Percentiles rank a stretch among this genome's conserved stretches.
Evolutionary conservation across 2,329 filamentous ascomycete genomes (phyloP).

Genomic region (Proliferodiscus dingleyae): DNA sequence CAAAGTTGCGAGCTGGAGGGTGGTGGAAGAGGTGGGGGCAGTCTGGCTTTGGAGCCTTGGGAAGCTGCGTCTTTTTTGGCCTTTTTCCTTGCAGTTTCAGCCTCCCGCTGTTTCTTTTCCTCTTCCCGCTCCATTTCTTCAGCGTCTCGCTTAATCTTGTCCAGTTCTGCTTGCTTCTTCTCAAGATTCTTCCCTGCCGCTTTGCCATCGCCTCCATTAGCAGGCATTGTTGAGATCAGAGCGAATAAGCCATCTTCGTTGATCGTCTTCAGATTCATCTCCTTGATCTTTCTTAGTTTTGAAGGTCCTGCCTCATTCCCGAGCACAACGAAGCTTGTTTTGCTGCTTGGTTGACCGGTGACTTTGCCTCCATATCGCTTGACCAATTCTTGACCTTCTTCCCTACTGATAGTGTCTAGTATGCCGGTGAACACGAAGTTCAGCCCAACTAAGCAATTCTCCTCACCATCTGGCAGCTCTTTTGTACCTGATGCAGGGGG

Average conservation of each 20-base stretch:
- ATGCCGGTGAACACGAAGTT: slow-evolving; percentile 95
- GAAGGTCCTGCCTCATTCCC: slow-evolving; percentile 88
- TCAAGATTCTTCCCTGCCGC: slow-evolving; percentile 80
- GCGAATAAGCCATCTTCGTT: slow-evolving; percentile 89
- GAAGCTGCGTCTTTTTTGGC: slow-evolving; percentile 27
- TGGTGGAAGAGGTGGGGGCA: slow-evolving; percentile 36
- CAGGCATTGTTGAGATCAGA: slow-evolving; percentile 74
- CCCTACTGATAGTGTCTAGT: slow-evolving; percentile 71
- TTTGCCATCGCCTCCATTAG: slow-evolving; percentile 81
- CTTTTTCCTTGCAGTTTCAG: slow-evolving; percentile 45
- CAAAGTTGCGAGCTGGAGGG: slow-evolving; percentile 64
- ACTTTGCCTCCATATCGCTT: slow-evolving; percentile 95
- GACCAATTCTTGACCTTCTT: slow-evolving; percentile 79
- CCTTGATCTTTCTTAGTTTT: slow-evolving; percentile 81
- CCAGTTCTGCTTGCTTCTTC: slow-evolving; percentile 79
- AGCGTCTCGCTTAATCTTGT: slow-evolving; percentile 74
- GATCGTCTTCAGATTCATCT: slow-evolving; percentile 81
- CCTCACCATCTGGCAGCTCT: slow-evolving; percentile 75
- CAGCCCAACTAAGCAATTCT: slow-evolving; percentile 85
- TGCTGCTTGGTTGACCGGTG: slow-evolving; percentile 77
- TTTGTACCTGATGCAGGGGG: slow-evolving; percentile 56
- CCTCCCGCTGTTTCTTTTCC: slow-evolving; percentile 48
- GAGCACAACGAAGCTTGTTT: slow-evolving; percentile 90
- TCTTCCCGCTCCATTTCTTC: slow-evolving; percentile 84
- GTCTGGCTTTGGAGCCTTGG: slow-evolving; percentile 35